These are phyloP conservation scores for Anastatica hierochuntica DNA, from an alignment of 345 rosid species.

Conservation along the genomic window DNA sequence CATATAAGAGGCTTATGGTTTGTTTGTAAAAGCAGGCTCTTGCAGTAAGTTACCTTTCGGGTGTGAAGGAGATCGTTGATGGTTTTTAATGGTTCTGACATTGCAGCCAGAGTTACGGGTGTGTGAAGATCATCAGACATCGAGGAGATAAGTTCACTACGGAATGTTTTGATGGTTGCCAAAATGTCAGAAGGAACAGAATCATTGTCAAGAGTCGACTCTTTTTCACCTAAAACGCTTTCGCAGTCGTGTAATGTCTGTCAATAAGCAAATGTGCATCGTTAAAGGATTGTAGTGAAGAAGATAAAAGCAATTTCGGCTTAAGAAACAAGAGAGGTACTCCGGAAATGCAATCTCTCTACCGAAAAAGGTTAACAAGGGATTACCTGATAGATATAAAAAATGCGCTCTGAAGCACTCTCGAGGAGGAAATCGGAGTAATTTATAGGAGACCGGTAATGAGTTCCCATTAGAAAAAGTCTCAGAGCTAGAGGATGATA, in stretches of 20 bases:
- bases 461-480: slow-evolving; percentile 81
- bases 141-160: slow-evolving; percentile 44
- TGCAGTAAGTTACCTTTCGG: slow-evolving; percentile 41
- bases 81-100: slow-evolving; percentile 76
- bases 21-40: neutral
- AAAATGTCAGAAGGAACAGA: slow-evolving; percentile 41
- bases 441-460: slow-evolving; percentile 89
- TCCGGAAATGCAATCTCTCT: neutral
- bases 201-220: slow-evolving; percentile 19
- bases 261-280: slow-evolving; percentile 2
- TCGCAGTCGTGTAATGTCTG: slow-evolving; percentile 86
- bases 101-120: slow-evolving; percentile 66
- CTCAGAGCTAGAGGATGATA: slow-evolving; percentile 86
- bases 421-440: slow-evolving; percentile 75
- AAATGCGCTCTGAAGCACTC: slow-evolving; percentile 89
- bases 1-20: neutral
- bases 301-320: neutral
- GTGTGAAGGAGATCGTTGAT: slow-evolving; percentile 81
- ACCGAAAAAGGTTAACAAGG: neutral
- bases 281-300: neutral
- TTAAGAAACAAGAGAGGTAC: neutral
- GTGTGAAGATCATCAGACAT: slow-evolving; percentile 96
- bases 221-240: slow-evolving; percentile 41
- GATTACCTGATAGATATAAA: slow-evolving; percentile 82
- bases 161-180: slow-evolving; percentile 38